Evolutionary conservation across 768 basidiomycete species (phyloP), one percentile per base, ranked within the genome.

Genomic region (Termitomyces sp.): DNA sequence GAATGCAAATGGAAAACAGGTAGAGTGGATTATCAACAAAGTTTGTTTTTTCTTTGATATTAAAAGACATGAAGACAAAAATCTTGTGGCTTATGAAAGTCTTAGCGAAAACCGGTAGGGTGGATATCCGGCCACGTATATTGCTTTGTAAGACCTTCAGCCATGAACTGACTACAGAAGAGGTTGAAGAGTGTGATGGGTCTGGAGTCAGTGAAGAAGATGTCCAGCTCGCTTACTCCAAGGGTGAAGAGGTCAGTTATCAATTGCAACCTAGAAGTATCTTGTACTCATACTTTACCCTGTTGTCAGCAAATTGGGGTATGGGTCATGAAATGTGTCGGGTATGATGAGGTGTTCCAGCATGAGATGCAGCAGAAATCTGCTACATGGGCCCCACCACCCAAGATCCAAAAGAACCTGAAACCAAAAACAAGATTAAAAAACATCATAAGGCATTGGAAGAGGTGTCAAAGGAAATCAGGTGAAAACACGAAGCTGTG

Each of bases 191-290:
- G 44, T n/a, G 44, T 13, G 16, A 52, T 61, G 32, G 44, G 14
- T 20, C 22, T 18, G 24, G 60, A 43, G 20, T 40, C 53, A 30
- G 26, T 54, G 24, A 37, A 12, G 3, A 39, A 30, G 51, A 53
- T 32, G 16, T 53, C 16, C 18, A 14, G n/a, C n/a, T n/a, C n/a
- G n/a, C n/a, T n/a, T n/a, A n/a, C n/a, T n/a, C n/a, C n/a, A 22
- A 5, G n/a, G 60, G 60, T 7, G 48, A 48, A 51, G 60, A 54
- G 27, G 56, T 61, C 10, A 20, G 37, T 42, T 26, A 10, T 42
- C 16, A 22, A n/a, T 2, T 39, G 6, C 4, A 2, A 27, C 14
- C 30, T 16, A 10, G 37, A 27, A 16, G 8, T n/a, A 37, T 14
- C n/a, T 20, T n/a, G 12, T 34, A 6, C 24, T 52, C 32, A 52